These are phyloP conservation scores for Neurospora sp. DNA, from an alignment of 495 filamentous ascomycete genomes.

Conservation along the genomic window DNA sequence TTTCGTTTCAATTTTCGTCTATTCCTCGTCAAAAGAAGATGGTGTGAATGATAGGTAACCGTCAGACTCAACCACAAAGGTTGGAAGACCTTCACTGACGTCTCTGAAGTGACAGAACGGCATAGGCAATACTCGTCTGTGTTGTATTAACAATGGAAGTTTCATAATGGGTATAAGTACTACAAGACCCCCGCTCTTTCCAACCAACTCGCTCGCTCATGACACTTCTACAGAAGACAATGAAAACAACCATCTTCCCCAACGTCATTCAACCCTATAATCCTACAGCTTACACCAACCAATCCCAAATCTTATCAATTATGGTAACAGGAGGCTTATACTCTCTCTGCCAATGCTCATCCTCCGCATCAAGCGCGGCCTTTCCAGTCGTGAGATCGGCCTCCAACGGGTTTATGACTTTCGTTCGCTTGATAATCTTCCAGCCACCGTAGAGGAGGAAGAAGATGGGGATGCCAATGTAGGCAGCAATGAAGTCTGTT, in stretches of 20 bases:
- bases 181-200: background rate
- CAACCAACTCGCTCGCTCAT: background rate
- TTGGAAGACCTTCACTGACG: background rate
- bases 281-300: background rate
- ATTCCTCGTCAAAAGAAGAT: background rate
- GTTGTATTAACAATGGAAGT: background rate
- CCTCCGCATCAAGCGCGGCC: conserved; percentile 7
- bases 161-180: background rate
- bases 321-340: background rate
- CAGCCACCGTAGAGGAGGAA: conserved; percentile 36
- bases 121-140: background rate
- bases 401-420: background rate
- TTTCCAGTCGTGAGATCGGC: conserved; percentile 6
- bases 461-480: conserved; percentile 53
- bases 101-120: background rate
- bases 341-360: conserved; percentile 4
- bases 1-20: background rate
- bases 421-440: conserved; percentile 8
- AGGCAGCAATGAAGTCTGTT: conserved; percentile 47
- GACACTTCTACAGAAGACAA: background rate
- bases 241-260: background rate
- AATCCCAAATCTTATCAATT: background rate
- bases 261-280: background rate
- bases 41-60: background rate
- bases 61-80: background rate